These are phyloP conservation scores for Huntiella abstrusa DNA, from an alignment of 2,329 filamentous ascomycete species.

Conservation along the genomic window DNA sequence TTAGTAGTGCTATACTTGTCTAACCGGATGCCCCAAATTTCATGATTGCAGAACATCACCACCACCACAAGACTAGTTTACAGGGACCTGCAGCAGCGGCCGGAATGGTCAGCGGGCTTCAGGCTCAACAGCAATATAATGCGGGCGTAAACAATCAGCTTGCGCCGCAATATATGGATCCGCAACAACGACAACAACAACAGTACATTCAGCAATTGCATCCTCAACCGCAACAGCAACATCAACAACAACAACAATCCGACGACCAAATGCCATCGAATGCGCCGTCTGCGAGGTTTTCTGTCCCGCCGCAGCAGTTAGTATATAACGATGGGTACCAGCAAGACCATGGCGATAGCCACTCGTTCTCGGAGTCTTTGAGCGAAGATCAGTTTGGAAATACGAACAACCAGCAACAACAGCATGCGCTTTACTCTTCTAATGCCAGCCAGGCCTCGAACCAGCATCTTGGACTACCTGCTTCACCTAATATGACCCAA, in stretches of 20 bases:
- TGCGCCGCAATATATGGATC: neutral
- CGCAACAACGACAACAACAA: slow-evolving; percentile 12
- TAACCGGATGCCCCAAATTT: neutral
- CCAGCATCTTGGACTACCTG: neutral
- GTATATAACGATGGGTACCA: neutral
- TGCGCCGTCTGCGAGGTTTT: slow-evolving; percentile 14
- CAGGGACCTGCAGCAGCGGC: slow-evolving; percentile 10
- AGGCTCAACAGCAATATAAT: slow-evolving; percentile 13
- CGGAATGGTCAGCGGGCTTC: slow-evolving; percentile 7
- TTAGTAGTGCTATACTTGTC: neutral
- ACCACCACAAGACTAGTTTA: slow-evolving; percentile 13
- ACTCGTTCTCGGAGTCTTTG: too few species aligned
- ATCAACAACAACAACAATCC: slow-evolving; percentile 15
- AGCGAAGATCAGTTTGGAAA: too few species aligned
- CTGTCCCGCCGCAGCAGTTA: slow-evolving; percentile 14
- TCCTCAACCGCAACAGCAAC: slow-evolving; percentile 13
- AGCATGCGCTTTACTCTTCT: neutral
- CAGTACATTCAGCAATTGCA: slow-evolving; percentile 14
- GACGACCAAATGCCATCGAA: slow-evolving; percentile 12
- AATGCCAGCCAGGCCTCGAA: neutral
- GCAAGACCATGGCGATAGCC: neutral
- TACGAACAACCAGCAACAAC: slow-evolving; percentile 1
- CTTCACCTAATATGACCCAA: neutral
- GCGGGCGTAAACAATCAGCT: neutral
- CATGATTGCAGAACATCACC: slow-evolving; percentile 12